These are phyloP conservation scores for Pythium plurisporium DNA, from an alignment of 352 stramenopile species.

Conservation along the genomic window DNA sequence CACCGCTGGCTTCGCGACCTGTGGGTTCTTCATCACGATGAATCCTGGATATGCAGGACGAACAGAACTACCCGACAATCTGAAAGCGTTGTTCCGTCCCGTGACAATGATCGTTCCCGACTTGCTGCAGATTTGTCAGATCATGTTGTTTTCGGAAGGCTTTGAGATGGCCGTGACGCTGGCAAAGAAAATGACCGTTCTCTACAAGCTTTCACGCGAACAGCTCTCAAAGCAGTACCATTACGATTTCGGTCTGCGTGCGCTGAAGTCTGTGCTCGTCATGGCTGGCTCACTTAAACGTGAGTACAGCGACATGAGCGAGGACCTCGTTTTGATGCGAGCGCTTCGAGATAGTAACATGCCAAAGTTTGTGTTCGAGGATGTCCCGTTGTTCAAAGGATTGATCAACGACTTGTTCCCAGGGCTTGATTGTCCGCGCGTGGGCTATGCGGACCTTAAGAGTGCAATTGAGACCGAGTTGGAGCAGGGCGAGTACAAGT, in stretches of 20 bases:
- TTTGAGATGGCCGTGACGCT: slow-evolving; percentile 52
- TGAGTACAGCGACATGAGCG: slow-evolving; percentile 88
- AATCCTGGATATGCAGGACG: slow-evolving; percentile 87
- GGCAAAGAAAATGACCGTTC: slow-evolving; percentile 83
- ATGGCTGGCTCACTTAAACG: slow-evolving; percentile 90
- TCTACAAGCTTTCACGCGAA: slow-evolving; percentile 87
- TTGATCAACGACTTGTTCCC: slow-evolving; percentile 96
- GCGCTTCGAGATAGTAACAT: slow-evolving; percentile 95
- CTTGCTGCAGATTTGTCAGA: slow-evolving; percentile 86
- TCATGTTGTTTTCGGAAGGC: slow-evolving; percentile 90
- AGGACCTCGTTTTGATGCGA: slow-evolving; percentile 90
- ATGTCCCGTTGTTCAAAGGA: slow-evolving; percentile 94
- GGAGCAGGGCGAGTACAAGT: slow-evolving; percentile 67
- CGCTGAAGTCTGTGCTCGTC: slow-evolving; percentile 88
- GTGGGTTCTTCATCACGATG: slow-evolving; percentile 93
- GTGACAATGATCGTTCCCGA: slow-evolving; percentile 92
- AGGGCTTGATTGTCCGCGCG: slow-evolving; percentile 91
- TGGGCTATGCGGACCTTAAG: slow-evolving; percentile 90
- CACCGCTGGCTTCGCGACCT: slow-evolving; percentile 90
- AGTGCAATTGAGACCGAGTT: slow-evolving; percentile 85
- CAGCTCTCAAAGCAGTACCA: slow-evolving; percentile 87
- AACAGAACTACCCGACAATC: slow-evolving; percentile 83
- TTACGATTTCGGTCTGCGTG: slow-evolving; percentile 91
- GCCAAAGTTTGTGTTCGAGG: slow-evolving; percentile 93
- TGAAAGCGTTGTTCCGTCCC: slow-evolving; percentile 80